Conservation (phyloP, 129 eudicot species). For the Flaveria brownii region DNA sequence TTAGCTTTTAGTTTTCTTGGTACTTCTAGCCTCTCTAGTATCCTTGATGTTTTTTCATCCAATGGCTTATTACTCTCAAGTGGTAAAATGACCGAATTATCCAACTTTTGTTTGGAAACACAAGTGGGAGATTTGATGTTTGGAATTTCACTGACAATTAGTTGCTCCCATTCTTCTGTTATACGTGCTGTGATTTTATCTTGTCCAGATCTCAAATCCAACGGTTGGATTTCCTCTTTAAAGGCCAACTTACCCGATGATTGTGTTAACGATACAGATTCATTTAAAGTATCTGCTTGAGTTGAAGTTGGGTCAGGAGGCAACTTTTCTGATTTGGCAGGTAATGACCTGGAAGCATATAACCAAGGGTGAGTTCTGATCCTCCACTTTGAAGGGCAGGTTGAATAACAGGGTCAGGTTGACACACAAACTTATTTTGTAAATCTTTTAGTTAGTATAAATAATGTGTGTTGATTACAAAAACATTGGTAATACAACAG, state of each 20-base stretch:
- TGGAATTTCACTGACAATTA: slow-evolving; percentile 56
- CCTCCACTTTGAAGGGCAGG: neutral
- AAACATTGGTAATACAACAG: neutral
- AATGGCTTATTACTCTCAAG: slow-evolving; percentile 48
- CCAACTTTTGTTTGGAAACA: slow-evolving; percentile 42
- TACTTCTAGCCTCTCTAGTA: slow-evolving; percentile 79
- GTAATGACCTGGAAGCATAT: slow-evolving; percentile 53
- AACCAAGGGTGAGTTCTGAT: slow-evolving; percentile 14
- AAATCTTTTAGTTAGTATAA: neutral
- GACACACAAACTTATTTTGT: neutral
- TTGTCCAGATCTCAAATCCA: slow-evolving; percentile 36
- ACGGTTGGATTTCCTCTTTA: slow-evolving; percentile 40
- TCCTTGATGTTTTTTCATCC: slow-evolving; percentile 78
- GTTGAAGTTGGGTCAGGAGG: slow-evolving; percentile 41
- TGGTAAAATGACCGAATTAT: slow-evolving; percentile 39
- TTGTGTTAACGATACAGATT: slow-evolving; percentile 25
- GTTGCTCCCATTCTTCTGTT: slow-evolving; percentile 82
- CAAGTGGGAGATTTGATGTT: slow-evolving; percentile 51
- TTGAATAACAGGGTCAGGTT: neutral
- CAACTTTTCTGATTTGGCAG: slow-evolving; percentile 47
- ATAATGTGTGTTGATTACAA: neutral
- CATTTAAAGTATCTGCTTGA: slow-evolving; percentile 27
- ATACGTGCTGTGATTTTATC: slow-evolving; percentile 40
- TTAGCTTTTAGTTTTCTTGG: slow-evolving; percentile 80
- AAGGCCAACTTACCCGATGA: slow-evolving; percentile 14